phyloP scores from a whole-genome alignment of 805 yeast genomes.

The Ogataea ganodermae region DNA sequence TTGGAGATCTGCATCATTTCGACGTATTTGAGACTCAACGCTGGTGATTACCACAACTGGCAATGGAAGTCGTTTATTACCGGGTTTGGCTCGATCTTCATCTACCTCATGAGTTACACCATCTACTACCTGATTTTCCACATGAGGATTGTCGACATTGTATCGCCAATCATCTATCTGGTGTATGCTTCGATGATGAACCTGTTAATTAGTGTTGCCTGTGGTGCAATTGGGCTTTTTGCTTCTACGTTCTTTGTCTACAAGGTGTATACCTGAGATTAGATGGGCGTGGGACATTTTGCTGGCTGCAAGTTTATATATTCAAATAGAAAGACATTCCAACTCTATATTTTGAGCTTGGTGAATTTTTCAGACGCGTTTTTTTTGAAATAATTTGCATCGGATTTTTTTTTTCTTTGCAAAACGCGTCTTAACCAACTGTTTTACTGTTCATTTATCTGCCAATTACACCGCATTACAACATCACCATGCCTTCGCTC shows the following conservation, averaged over 20 bases:
- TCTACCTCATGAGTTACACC: constrained; percentile 69
- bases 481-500: constrained; percentile 13
- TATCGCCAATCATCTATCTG: constrained; percentile 67
- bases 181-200: constrained; percentile 70
- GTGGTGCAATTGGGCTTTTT: constrained; percentile 74
- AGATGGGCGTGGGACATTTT: too few relatives aligned
- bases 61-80: constrained; percentile 79
- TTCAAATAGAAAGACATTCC: neutral
- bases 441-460: neutral
- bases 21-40: constrained; percentile 58
- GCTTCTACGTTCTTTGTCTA: constrained; percentile 68
- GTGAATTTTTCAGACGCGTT: too few relatives aligned
- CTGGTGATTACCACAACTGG: constrained; percentile 64
- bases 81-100: constrained; percentile 68
- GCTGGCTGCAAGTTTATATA: neutral
- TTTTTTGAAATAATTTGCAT: too few relatives aligned
- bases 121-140: constrained; percentile 61
- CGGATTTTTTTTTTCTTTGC: too few relatives aligned
- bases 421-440: neutral
- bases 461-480: too few relatives aligned
- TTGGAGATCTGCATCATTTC: constrained; percentile 73
- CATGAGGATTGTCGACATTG: constrained; percentile 64
- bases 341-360: too few relatives aligned
- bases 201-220: constrained; percentile 61
- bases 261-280: constrained; percentile 52